Evolutionary conservation across 208 protist genomes (phyloP), one percentile per base, ranked within the genome.

Genomic region (Acanthamoeba sp.): DNA sequence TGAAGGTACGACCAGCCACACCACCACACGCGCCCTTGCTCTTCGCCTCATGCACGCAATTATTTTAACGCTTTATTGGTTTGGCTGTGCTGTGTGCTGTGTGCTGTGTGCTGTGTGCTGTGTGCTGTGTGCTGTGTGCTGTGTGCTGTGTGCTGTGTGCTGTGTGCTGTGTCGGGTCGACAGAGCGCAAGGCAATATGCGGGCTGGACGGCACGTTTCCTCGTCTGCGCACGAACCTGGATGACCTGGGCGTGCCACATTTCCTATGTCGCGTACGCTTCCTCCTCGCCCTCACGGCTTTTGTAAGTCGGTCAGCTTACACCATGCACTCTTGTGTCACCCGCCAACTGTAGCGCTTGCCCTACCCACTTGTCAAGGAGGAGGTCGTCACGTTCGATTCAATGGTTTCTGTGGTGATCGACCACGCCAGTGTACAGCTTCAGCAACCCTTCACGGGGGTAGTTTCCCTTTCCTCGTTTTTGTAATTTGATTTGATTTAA

Each of bases 201-300:
- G 64, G 64, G 10, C n/a, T 73, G 64, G 64, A 73, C 22, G 71
- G 71, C 40, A 29, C 3, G 40, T 87, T 87, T 14, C 78, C 78
- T 10, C 78, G 78, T 52, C 38, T 87, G 78, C 78, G 78, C 5
- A 45, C 32, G 3, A 87, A 87, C 24, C 32, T 87, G 48, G 78
- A 87, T 32, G 48, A 87, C 22, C 78, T 59, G 40, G 78, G 18
- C 29, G 78, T 87, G 48, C 78, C 78, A 4, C 45, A 87, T 59
- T 87, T 87, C 22, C 29, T 87, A 10, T 87, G 78, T 59, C 78
- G 78, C 1, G 78, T 87, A 59, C 45, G 2, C 42, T 87, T 18
- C 45, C 4, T 82, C 71, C 5, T 2, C 10, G 55, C 55, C 5
- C 32, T 71, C 27, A 69, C 59, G 12, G 14, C 4, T 71, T 34